Conservation (phyloP, 345 rosid species). For the Ricinus communis region DNA sequence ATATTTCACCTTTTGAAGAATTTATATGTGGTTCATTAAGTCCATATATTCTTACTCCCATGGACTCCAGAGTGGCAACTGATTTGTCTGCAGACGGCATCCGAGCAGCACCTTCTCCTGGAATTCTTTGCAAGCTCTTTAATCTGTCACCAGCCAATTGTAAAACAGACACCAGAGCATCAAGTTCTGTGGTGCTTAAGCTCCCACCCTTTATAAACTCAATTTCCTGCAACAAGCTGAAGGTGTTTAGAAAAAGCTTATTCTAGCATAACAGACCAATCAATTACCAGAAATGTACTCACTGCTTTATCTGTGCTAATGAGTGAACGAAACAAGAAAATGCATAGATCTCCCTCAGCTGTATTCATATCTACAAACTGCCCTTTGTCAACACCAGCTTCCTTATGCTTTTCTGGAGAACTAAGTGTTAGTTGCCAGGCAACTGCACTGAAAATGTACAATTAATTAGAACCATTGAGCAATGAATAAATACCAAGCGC, state of each 20-base stretch:
- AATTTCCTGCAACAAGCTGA: slow-evolving; percentile 59
- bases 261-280: neutral
- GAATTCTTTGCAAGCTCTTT: slow-evolving; percentile 37
- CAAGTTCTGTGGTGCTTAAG: slow-evolving; percentile 68
- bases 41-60: slow-evolving; percentile 88
- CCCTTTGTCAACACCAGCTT: slow-evolving; percentile 31
- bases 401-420: slow-evolving; percentile 46
- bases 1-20: slow-evolving; percentile 49
- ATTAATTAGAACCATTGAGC: slow-evolving; percentile 1
- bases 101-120: slow-evolving; percentile 39
- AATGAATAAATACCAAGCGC: neutral
- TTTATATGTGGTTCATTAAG: slow-evolving; percentile 47
- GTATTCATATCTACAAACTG: slow-evolving; percentile 21
- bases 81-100: slow-evolving; percentile 50
- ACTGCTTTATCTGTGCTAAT: slow-evolving; percentile 77
- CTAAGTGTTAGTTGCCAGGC: slow-evolving; percentile 87
- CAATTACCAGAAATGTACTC: slow-evolving; percentile 22
- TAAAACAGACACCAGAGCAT: slow-evolving; percentile 81
- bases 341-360: slow-evolving; percentile 59
- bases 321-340: slow-evolving; percentile 74
- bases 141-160: slow-evolving; percentile 57
- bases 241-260: neutral
- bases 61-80: slow-evolving; percentile 58
- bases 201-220: slow-evolving; percentile 84
- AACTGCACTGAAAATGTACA: slow-evolving; percentile 61